phyloP scores from a whole-genome alignment of 306 rosid genomes.

The Argentina anserina region DNA sequence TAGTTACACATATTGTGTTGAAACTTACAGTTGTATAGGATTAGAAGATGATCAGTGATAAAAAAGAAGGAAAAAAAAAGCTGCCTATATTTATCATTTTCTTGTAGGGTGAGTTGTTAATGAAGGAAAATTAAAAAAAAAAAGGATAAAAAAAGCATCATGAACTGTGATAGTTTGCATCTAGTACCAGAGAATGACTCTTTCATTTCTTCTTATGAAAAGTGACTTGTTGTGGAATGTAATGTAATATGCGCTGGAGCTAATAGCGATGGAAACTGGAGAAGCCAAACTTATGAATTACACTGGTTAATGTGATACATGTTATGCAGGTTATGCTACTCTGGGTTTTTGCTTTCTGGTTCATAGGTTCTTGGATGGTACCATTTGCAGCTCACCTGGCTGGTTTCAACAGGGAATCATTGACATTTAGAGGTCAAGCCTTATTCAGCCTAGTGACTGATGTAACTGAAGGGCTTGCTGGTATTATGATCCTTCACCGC shows the following conservation, averaged over 20 bases:
- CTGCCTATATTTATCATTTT: background rate
- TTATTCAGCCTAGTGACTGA: conserved; percentile 83
- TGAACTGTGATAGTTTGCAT: background rate
- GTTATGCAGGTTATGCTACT: conserved; percentile 90
- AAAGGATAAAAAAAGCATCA: background rate
- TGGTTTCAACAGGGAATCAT: conserved; percentile 74
- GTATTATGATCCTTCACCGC: conserved; percentile 65
- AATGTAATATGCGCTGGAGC: background rate
- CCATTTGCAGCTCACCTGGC: conserved; percentile 76
- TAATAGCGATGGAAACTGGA: background rate
- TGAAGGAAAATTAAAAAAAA: background rate
- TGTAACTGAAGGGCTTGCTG: conserved; percentile 84
- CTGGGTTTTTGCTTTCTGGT: conserved; percentile 90
- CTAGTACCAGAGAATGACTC: background rate
- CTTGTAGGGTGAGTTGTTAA: background rate
- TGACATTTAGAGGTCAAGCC: conserved; percentile 84
- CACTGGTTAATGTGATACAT: background rate
- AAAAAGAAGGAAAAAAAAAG: too few relatives aligned
- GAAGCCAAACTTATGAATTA: background rate
- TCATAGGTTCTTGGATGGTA: conserved; percentile 89
- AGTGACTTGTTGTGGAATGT: background rate
- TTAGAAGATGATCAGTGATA: background rate
- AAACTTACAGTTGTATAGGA: background rate
- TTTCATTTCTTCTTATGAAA: background rate
- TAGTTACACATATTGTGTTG: conserved; percentile 4